Conservation (phyloP, 495 filamentous ascomycete species). For the Neurospora hispaniola region DNA sequence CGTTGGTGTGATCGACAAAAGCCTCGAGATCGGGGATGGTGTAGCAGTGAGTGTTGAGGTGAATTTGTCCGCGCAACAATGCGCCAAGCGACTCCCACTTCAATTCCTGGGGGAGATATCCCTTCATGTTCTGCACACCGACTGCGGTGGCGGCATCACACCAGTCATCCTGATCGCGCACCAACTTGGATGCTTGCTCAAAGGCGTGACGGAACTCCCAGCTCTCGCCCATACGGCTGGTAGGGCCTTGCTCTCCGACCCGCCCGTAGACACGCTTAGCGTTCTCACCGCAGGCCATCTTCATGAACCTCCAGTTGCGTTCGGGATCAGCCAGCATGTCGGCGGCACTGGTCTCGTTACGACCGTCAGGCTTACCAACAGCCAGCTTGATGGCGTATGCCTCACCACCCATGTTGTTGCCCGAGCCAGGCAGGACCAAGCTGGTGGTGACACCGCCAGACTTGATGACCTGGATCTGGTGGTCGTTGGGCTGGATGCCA, state of each 20-base stretch:
- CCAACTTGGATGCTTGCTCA: slow-evolving; percentile 41
- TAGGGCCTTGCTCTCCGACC: slow-evolving; percentile 28
- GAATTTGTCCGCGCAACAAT: slow-evolving; percentile 48
- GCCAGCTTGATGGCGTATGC: slow-evolving; percentile 53
- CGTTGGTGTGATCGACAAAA: slow-evolving; percentile 51
- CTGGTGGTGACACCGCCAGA: slow-evolving; percentile 59
- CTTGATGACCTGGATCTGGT: slow-evolving; percentile 49
- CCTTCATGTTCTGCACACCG: slow-evolving; percentile 27
- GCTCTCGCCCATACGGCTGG: slow-evolving; percentile 46
- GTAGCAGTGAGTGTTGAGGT: slow-evolving; percentile 57
- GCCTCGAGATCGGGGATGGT: slow-evolving; percentile 54
- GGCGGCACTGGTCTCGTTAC: slow-evolving; percentile 40
- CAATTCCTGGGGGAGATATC: slow-evolving; percentile 42
- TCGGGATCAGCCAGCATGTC: slow-evolving; percentile 40
- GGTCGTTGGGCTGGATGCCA: slow-evolving; percentile 38
- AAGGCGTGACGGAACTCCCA: slow-evolving; percentile 55
- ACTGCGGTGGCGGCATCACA: slow-evolving; percentile 39
- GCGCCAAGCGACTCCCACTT: slow-evolving; percentile 48
- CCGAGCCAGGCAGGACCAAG: slow-evolving; percentile 52
- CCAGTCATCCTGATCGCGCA: slow-evolving; percentile 48
- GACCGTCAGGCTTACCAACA: slow-evolving; percentile 34
- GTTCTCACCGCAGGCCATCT: slow-evolving; percentile 66
- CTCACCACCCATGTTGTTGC: slow-evolving; percentile 59
- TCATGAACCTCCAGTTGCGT: slow-evolving; percentile 48
- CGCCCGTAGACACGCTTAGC: slow-evolving; percentile 43